phyloP scores from a whole-genome alignment of 208 protist species.

The Tritrichomonas foetus region DNA sequence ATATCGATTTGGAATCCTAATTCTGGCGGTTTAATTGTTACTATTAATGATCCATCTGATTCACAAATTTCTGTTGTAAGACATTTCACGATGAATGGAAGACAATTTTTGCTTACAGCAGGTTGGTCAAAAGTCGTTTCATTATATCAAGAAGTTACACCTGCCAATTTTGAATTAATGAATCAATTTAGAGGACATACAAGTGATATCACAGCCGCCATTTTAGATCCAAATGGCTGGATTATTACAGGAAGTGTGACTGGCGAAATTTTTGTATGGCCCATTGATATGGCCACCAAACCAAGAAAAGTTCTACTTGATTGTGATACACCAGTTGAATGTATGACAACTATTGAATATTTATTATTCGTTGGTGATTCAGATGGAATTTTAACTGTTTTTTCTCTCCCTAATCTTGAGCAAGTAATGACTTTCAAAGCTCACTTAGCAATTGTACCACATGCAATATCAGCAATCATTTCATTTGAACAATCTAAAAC shows the following conservation, averaged over 20 bases:
- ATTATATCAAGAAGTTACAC: not conserved
- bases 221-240: not conserved
- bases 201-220: not conserved
- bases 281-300: not conserved
- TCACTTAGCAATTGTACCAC: not conserved
- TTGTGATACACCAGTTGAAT: not conserved
- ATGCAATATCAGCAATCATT: not conserved
- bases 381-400: not conserved
- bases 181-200: slow-evolving; percentile 10
- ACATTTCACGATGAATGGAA: not conserved
- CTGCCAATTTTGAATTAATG: not conserved
- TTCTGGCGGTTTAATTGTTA: not conserved
- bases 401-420: not conserved
- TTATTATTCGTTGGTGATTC: not conserved
- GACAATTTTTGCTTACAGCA: not conserved
- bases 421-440: not conserved
- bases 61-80: not conserved
- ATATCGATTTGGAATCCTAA: not conserved
- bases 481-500: not conserved
- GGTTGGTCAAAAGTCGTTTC: not conserved
- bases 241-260: not conserved
- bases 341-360: not conserved
- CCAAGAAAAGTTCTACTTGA: not conserved
- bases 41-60: not conserved
- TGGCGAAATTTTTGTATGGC: not conserved